Conservation (phyloP, 805 yeast species). For the Candida maris region DNA sequence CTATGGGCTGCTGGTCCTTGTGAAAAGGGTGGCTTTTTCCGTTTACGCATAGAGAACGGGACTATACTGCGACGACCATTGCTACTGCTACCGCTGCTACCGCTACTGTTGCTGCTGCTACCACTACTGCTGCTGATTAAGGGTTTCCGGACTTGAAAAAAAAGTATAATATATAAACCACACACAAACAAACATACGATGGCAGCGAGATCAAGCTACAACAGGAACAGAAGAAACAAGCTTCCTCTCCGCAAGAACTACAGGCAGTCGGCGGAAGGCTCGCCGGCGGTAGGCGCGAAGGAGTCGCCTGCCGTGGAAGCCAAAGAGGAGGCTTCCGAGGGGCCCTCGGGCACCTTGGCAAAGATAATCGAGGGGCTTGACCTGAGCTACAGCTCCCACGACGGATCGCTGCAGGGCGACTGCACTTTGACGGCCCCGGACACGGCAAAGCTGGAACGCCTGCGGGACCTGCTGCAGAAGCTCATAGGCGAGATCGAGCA, state of each 20-base stretch:
- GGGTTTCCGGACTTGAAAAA: no score
- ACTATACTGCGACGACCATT: no score
- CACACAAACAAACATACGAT: no score
- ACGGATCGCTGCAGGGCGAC: constrained; percentile 62
- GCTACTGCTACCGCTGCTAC: no score
- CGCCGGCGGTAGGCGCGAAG: neutral
- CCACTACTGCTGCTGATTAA: no score
- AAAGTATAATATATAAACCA: no score
- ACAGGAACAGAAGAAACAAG: constrained; percentile 24
- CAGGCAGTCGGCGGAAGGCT: constrained; percentile 3
- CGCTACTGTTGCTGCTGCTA: no score
- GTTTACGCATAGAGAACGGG: no score
- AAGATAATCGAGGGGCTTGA: constrained; percentile 51
- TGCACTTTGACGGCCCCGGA: constrained; percentile 34
- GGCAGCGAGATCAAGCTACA: constrained; percentile 23
- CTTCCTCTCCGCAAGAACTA: constrained; percentile 21
- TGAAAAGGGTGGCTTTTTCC: no score
- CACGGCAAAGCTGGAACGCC: constrained; percentile 14
- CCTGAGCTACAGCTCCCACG: constrained; percentile 53
- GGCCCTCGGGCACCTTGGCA: constrained; percentile 41
- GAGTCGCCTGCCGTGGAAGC: neutral
- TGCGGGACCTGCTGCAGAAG: constrained; percentile 36
- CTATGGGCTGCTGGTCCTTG: no score
- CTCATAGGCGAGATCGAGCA: constrained; percentile 37
- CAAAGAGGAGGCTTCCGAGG: constrained; percentile 9